These are phyloP conservation scores for Neurospora sp. DNA, from an alignment of 2,329 filamentous ascomycete genomes.

Conservation along the genomic window DNA sequence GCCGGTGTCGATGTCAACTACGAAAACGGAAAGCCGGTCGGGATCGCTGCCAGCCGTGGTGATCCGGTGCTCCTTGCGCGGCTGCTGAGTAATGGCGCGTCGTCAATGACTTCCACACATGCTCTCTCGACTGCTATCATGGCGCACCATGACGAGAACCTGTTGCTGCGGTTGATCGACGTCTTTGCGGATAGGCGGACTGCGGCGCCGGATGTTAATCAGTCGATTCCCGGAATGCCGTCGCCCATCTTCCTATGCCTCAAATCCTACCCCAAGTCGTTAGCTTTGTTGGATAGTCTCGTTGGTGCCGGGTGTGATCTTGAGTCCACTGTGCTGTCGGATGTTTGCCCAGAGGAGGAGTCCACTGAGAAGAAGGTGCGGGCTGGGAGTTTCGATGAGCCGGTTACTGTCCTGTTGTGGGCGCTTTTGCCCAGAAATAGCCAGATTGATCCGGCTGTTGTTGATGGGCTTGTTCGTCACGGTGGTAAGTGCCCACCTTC, in stretches of 20 bases:
- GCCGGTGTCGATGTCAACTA: slow-evolving; percentile 16
- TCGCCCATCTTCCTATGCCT: slow-evolving; percentile 15
- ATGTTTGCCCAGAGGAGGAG: slow-evolving; percentile 6
- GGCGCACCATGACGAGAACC: slow-evolving; percentile 13
- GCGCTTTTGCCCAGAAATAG: slow-evolving; percentile 13
- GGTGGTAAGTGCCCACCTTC: slow-evolving; percentile 12
- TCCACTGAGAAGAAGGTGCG: background rate
- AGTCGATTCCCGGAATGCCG: slow-evolving; percentile 13
- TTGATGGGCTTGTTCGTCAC: slow-evolving; percentile 12
- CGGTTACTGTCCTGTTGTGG: slow-evolving; percentile 16
- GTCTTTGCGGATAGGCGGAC: slow-evolving; percentile 8
- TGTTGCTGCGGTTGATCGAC: slow-evolving; percentile 10
- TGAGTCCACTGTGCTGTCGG: slow-evolving; percentile 11
- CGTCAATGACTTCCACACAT: slow-evolving; percentile 9
- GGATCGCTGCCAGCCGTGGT: slow-evolving; percentile 14
- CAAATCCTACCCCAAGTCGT: slow-evolving; percentile 13
- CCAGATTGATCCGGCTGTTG: slow-evolving; percentile 6
- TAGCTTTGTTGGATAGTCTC: slow-evolving; percentile 11
- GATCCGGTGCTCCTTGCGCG: slow-evolving; percentile 12
- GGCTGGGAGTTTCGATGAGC: slow-evolving; percentile 8
- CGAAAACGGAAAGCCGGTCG: slow-evolving; percentile 16
- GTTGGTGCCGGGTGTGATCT: slow-evolving; percentile 14
- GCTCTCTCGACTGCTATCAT: slow-evolving; percentile 15
- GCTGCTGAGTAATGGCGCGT: slow-evolving; percentile 12
- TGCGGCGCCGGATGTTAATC: slow-evolving; percentile 12